Evolutionary conservation across 306 rosid genomes (phyloP), one percentile per base, ranked within the genome.

Genomic region (Coriaria nepalensis): DNA sequence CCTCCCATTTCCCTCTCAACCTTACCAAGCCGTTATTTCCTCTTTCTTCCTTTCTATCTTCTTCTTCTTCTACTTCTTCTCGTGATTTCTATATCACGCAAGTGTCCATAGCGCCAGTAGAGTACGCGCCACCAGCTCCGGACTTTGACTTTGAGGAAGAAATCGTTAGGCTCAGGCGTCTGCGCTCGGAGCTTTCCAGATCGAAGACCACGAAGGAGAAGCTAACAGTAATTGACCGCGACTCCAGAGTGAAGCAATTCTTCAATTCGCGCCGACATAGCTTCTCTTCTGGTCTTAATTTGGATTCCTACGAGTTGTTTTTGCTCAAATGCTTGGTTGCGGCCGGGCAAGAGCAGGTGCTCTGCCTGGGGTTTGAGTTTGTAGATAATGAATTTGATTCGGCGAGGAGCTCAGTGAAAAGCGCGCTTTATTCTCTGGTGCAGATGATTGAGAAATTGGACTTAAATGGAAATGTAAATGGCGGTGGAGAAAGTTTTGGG

Each of bases 301-400:
- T 79, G 74, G 66, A 45, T 15, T 45, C 70, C 0, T 29, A 55
- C 5, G 76, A 69, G 4, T 39, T 69, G 52, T 85, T 65, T 57
- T 58, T 82, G 73, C 66, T 85, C 45, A 79, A 85, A 63, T 82
- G 94, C 49, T 45, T 82, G 59, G 87, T 85, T n/a, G 96, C 96
- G 33, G 73, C 85, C 4, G 93, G 96, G 43, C 96, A 92, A 45
- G 87, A 77, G 55, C 94, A 73, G 40, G 87, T 79, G 59, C 72
- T 90, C 35, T 46, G 71, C 49, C 65, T 68, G 48, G 79, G 72
- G 39, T 49, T 55, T 11, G 68, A 71, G 50, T 49, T 59, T 33
- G 63, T 36, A 10, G 70, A 66, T 13, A 42, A 56, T 38, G 68
- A 66, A 33, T 32, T 63, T 49, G 75, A 61, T 40, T 53, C 82